Percentiles rank a stretch among this genome's conserved stretches.
Conservation (phyloP, 495 filamentous ascomycete species). For the Coniosporium apollinis region DNA sequence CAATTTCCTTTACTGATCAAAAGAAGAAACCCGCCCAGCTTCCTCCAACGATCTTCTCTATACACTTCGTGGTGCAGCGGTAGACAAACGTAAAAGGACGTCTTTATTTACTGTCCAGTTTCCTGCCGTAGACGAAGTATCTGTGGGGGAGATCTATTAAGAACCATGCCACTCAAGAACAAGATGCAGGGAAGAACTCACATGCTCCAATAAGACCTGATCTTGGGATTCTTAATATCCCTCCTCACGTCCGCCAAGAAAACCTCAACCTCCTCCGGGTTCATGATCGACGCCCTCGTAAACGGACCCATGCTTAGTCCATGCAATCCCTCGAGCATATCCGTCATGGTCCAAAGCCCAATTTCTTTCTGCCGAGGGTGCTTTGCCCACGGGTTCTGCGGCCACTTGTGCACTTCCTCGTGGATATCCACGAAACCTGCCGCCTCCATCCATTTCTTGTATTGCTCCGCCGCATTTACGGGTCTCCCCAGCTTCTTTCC, state of each 20-base stretch:
- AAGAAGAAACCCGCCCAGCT: too few relatives aligned
- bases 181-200: neutral
- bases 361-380: slow-evolving; percentile 2
- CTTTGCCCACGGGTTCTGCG: slow-evolving; percentile 6
- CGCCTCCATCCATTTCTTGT: neutral
- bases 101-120: too few relatives aligned
- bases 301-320: slow-evolving; percentile 13
- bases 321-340: slow-evolving; percentile 4
- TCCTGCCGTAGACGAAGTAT: too few relatives aligned
- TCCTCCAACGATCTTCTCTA: too few relatives aligned
- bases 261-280: neutral
- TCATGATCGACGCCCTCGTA: slow-evolving; percentile 1
- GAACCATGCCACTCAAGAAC: too few relatives aligned
- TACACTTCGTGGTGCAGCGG: too few relatives aligned
- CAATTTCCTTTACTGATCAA: too few relatives aligned
- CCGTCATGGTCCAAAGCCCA: slow-evolving; percentile 1
- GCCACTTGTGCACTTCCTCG: slow-evolving; percentile 4
- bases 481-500: slow-evolving; percentile 1
- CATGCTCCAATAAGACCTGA: neutral
- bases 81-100: too few relatives aligned
- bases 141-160: too few relatives aligned
- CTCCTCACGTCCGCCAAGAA: slow-evolving; percentile 1
- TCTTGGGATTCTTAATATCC: neutral
- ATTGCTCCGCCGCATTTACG: slow-evolving; percentile 1
- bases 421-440: slow-evolving; percentile 2